Evolutionary conservation across 2,329 filamentous ascomycete genomes (phyloP), one percentile per base, ranked within the genome.

Genomic region (Colletotrichum camelliae): DNA sequence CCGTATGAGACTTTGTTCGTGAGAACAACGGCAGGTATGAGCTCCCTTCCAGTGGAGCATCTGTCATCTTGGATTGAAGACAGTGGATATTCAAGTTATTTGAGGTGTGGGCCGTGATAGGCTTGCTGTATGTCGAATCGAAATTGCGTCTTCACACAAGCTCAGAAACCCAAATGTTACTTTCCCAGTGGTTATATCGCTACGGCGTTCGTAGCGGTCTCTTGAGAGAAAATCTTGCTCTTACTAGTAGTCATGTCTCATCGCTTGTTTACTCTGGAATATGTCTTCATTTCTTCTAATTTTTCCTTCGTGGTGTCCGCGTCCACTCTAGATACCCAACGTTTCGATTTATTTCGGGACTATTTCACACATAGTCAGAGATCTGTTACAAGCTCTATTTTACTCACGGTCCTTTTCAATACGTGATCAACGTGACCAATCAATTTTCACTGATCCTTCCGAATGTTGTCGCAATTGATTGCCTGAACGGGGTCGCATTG

Each of bases 1-100:
- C 83, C 84, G 5, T 85, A 85, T 77, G 84, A 85, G 80, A 82
- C 81, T 1, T 65, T 85, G n/a, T 85, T 85, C 67, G 72, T 80
- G 65, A 83, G 84, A 77, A 80, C 82, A 6, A 82, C 82, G 58
- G 77, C 79, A 39, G 78, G 79, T 12, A 80, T 82, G 55, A 82
- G 81, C 55, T 77, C 78, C 1, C 13, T 24, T 21, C 3, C n/a
- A 15, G 31, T 37, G 13, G 31, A 64, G 13, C n/a, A 24, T 39
- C 33, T 64, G 12, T 64, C 33, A 15, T 64, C 31, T 5, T 24
- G 31, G 31, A 37, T 33, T 21, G 13, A 18, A 33, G 31, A 33
- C 16, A 37, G 31, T 35, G 31, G n/a, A 18, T 64, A 64, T 18
- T 31, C 27, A 15, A 61, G 58, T 33, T 33, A 33, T 13, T 18